Evolutionary conservation across 768 basidiomycete species (phyloP).

Genomic region (Mycena latifolia): DNA sequence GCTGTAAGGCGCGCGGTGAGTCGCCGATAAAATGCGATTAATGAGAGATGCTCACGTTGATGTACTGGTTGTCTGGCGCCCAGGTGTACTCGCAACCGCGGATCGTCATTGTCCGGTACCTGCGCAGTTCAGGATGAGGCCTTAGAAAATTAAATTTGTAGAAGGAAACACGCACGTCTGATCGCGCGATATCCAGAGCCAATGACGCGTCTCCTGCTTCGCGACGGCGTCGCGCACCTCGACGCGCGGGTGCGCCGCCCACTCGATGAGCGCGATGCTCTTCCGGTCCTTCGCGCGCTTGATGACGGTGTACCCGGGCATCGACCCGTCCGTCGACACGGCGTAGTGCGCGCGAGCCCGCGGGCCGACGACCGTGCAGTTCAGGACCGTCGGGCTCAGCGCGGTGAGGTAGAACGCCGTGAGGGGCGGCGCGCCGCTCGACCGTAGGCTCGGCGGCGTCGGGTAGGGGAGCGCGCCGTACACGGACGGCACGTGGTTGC

Average conservation of each 20-base stretch:
- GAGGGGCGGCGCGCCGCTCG: slow-evolving; percentile 22
- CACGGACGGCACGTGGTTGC: slow-evolving; percentile 58
- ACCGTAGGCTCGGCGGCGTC: slow-evolving; percentile 33
- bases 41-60: slow-evolving; percentile 58
- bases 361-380: slow-evolving; percentile 66
- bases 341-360: slow-evolving; percentile 59
- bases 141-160: no score
- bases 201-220: slow-evolving; percentile 63
- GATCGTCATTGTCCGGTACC: slow-evolving; percentile 65
- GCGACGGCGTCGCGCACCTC: slow-evolving; percentile 65
- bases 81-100: slow-evolving; percentile 63
- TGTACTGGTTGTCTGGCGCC: slow-evolving; percentile 65
- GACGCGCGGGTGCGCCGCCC: slow-evolving; percentile 61
- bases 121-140: slow-evolving; percentile 36
- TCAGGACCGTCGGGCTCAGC: slow-evolving; percentile 64
- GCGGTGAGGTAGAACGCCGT: slow-evolving; percentile 62
- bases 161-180: slow-evolving; percentile 51
- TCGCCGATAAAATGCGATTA: background rate
- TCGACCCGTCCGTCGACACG: slow-evolving; percentile 61
- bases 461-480: slow-evolving; percentile 76
- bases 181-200: slow-evolving; percentile 67
- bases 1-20: slow-evolving; percentile 46
- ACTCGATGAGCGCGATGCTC: slow-evolving; percentile 68
- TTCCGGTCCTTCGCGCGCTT: slow-evolving; percentile 58
- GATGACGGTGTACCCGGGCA: slow-evolving; percentile 66